Base-by-base conservation (phyloP, 2,329 filamentous ascomycete species). In the Aspergillus fischeri region DNA sequence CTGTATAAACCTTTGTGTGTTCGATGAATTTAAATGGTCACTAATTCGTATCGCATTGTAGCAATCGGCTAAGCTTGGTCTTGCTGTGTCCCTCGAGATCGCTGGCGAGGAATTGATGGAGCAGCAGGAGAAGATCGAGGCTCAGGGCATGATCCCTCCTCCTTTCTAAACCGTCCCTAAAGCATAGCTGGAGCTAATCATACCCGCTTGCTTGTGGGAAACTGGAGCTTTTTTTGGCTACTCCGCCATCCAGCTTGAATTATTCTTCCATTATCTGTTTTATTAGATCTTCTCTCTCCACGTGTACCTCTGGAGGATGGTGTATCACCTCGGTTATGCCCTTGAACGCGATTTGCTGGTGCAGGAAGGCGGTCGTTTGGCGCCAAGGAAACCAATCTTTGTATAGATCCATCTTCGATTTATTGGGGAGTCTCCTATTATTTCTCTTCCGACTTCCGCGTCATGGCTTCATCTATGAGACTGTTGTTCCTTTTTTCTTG, bases 61-160 rank as follows among this genome's bases (percentile, higher is more conserved):
- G 94, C 91, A 94, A 87, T 85, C 89, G 80, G 91, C 93, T 67
- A 97, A 97, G 83, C 85, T 97, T 67, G 94, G 94, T 66, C 84
- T 99, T 63, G 92, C 91, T 60, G 91, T 99, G 67, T 96, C 92
- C 50, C 91, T 96, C 65, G 92, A 96, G 81, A 86, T 90, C 53
- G 87, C 87, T 52, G 84, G 87, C 55, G 92, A 96, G 75, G 91
- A 95, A 74, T 80, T 96, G 65, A 90, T 94, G 82, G 88, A 92
- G 75, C 89, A 92, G 78, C 89, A 92, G 75, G 88, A 91, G 74
- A 75, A 70, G 63, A 71, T 73, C 49, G 75, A 77, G 49, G 64
- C 75, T 53, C 69, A 74, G 58, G 73, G 74, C 63, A 74, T 77
- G 64, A 67, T 79, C 58, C 74, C 76, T 59, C 79, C 81, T 60